Conservation (phyloP, 306 rosid species). For the Pterocarpus santalinus region DNA sequence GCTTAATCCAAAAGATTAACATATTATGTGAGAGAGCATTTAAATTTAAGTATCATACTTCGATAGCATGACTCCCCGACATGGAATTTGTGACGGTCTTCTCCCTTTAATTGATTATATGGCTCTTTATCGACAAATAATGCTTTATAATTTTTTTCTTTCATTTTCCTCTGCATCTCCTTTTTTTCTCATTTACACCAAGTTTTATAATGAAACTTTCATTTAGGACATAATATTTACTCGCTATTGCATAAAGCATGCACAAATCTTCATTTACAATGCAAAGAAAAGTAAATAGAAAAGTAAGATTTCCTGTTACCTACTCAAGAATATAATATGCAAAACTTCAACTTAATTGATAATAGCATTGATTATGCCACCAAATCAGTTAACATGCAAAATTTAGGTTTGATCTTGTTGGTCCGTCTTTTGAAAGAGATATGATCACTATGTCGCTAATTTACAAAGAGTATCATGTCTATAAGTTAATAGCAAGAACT, state of each 20-base stretch:
- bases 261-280: neutral
- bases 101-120: neutral
- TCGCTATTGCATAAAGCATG: neutral
- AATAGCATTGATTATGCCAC: conserved; percentile 48
- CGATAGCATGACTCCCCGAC: too few relatives aligned
- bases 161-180: neutral
- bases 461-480: conserved; percentile 29
- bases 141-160: neutral
- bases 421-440: conserved; percentile 42
- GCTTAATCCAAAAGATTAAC: too few relatives aligned
- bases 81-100: too few relatives aligned
- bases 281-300: neutral
- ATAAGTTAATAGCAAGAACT: conserved; percentile 9
- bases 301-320: neutral
- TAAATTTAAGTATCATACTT: too few relatives aligned
- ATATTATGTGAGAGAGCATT: too few relatives aligned
- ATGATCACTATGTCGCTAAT: conserved; percentile 29
- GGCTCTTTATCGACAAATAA: neutral
- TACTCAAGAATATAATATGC: conserved; percentile 25
- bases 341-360: conserved; percentile 33
- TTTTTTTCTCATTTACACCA: neutral
- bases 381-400: conserved; percentile 41
- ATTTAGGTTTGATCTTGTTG: conserved; percentile 53
- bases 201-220: neutral
- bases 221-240: neutral